phyloP scores from a whole-genome alignment of 805 yeast species.

The Maudiozyma serrabonitensis region DNA sequence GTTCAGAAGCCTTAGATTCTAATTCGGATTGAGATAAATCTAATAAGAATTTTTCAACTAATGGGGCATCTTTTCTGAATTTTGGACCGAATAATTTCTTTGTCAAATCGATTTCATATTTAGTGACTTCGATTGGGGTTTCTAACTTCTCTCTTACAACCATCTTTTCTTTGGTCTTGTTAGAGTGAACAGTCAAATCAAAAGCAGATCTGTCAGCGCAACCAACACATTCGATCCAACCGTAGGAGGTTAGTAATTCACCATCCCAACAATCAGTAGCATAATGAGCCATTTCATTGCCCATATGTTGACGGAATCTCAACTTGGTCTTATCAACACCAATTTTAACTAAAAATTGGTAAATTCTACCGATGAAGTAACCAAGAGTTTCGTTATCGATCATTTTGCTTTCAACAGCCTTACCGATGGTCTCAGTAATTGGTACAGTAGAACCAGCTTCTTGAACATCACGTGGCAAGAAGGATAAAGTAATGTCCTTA shows the following conservation, averaged over 20 bases:
- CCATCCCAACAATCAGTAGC: slow-evolving; percentile 99
- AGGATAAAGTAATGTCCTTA: slow-evolving; percentile 58
- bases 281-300: slow-evolving; percentile 98
- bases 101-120: slow-evolving; percentile 75
- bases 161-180: slow-evolving; percentile 88
- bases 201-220: slow-evolving; percentile 99
- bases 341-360: slow-evolving; percentile 69
- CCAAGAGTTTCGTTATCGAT: slow-evolving; percentile 97
- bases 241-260: slow-evolving; percentile 88
- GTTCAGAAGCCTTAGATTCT: slow-evolving; percentile 63
- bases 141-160: slow-evolving; percentile 87
- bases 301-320: slow-evolving; percentile 97
- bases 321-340: slow-evolving; percentile 80
- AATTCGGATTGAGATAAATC: slow-evolving; percentile 77
- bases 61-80: slow-evolving; percentile 94
- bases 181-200: slow-evolving; percentile 90
- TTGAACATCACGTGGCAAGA: slow-evolving; percentile 83
- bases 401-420: slow-evolving; percentile 80
- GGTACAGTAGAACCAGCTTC: slow-evolving; percentile 72
- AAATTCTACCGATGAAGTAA: slow-evolving; percentile 91
- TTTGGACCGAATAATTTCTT: slow-evolving; percentile 97
- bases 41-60: slow-evolving; percentile 71
- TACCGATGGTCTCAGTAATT: slow-evolving; percentile 63
- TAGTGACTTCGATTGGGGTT: slow-evolving; percentile 74
- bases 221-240: slow-evolving; percentile 99